Evolutionary conservation across 495 filamentous ascomycete species (phyloP).

Genomic region (Talaromyces proteolyticus): DNA sequence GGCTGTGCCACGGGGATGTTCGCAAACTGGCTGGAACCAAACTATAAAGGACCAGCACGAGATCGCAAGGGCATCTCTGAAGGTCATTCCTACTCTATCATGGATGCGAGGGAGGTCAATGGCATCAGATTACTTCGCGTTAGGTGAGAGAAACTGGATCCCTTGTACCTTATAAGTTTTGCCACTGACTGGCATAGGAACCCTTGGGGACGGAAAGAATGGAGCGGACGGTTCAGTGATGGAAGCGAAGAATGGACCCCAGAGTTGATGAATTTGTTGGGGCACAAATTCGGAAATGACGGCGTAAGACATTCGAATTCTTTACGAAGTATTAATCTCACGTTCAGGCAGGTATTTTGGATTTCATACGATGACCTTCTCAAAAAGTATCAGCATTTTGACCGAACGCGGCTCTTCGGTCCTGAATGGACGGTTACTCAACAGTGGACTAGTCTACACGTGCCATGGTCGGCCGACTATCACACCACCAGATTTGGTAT

Average conservation of each 20-base stretch:
- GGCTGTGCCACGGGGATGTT: conserved; percentile 69
- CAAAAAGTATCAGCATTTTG: conserved; percentile 73
- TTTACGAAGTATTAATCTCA: conserved; percentile 6
- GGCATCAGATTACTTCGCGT: conserved; percentile 69
- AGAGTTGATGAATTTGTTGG: conserved; percentile 74
- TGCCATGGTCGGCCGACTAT: conserved; percentile 84
- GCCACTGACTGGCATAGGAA: conserved; percentile 44
- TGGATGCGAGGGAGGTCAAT: conserved; percentile 72
- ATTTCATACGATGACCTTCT: conserved; percentile 77
- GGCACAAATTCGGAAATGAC: conserved; percentile 85
- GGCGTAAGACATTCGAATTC: conserved; percentile 36
- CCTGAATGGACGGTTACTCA: conserved; percentile 74
- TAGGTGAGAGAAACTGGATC: conserved; percentile 28
- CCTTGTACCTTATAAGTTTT: neutral
- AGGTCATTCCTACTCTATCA: conserved; percentile 86
- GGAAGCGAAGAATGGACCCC: conserved; percentile 90
- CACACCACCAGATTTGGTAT: conserved; percentile 77
- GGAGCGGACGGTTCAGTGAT: conserved; percentile 79
- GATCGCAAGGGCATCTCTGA: conserved; percentile 70
- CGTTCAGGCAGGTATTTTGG: conserved; percentile 51
- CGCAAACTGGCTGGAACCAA: conserved; percentile 45
- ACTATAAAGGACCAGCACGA: conserved; percentile 27
- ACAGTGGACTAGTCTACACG: conserved; percentile 77
- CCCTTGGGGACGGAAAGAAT: conserved; percentile 84
- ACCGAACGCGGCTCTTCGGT: conserved; percentile 87